Evolutionary conservation across 2,329 filamentous ascomycete genomes (phyloP).

Genomic region (Colletotrichum scovillei): DNA sequence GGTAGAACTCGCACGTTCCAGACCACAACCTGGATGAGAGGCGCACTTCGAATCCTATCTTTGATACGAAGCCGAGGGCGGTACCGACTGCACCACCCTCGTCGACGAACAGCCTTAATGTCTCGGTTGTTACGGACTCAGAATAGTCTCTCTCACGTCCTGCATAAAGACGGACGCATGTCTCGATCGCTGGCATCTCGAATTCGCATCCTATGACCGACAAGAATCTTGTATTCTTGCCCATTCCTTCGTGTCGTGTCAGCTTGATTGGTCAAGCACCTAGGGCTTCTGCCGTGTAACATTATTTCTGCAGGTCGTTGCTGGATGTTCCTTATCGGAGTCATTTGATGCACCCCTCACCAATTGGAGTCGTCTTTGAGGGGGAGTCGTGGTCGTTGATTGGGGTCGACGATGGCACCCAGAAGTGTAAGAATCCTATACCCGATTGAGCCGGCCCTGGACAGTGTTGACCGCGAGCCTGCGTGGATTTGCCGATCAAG

Average conservation of each 20-base stretch:
- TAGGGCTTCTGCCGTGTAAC: not conserved
- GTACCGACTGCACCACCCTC: not conserved
- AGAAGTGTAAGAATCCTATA: constrained; percentile 7
- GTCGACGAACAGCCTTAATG: not conserved
- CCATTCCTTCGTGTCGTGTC: not conserved
- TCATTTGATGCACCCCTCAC: constrained; percentile 2
- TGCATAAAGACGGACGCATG: not conserved
- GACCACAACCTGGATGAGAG: not conserved
- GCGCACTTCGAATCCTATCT: not conserved
- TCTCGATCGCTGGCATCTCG: not conserved
- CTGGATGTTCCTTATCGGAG: not conserved
- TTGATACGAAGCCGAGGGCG: not conserved
- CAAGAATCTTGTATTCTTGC: not conserved
- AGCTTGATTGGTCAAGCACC: not conserved
- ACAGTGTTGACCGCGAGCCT: constrained; percentile 8
- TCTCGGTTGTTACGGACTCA: not conserved
- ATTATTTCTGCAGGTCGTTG: not conserved
- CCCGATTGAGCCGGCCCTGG: constrained; percentile 1
- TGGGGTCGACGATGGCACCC: not conserved
- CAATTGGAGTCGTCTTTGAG: not conserved
- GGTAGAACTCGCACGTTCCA: not conserved
- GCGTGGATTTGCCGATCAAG: constrained; percentile 16
- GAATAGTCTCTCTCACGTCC: not conserved
- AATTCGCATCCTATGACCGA: not conserved
- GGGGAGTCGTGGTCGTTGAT: not conserved